phyloP scores from a whole-genome alignment of 179 eudicot species.

The Beta macrorhiza region DNA sequence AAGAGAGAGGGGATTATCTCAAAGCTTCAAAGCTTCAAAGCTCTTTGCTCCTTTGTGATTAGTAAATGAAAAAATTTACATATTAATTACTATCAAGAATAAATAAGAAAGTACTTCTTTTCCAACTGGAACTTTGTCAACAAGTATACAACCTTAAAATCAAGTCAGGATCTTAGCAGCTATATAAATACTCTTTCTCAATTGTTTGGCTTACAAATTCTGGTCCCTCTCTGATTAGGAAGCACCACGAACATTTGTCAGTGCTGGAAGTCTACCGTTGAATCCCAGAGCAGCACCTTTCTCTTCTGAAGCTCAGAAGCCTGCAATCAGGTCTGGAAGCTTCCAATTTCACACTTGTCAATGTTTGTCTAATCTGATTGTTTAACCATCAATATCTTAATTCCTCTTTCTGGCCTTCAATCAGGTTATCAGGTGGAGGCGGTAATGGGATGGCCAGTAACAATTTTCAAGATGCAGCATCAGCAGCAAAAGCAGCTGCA shows the following conservation, averaged over 20 bases:
- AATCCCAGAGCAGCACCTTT: slow-evolving; percentile 40
- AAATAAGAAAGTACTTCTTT: neutral
- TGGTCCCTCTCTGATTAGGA: slow-evolving; percentile 45
- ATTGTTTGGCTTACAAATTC: neutral
- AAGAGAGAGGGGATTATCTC: no score
- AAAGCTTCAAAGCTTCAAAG: no score
- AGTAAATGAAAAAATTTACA: no score
- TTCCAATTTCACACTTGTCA: neutral
- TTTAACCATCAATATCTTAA: neutral
- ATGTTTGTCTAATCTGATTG: neutral
- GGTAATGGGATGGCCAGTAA: slow-evolving; percentile 26
- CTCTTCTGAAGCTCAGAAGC: slow-evolving; percentile 39
- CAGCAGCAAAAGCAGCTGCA: slow-evolving; percentile 92
- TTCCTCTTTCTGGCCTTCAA: neutral
- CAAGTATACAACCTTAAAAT: neutral
- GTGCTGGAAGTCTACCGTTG: slow-evolving; percentile 70
- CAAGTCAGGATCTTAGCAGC: neutral
- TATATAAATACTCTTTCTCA: neutral
- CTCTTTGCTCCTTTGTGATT: neutral
- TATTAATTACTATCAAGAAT: neutral
- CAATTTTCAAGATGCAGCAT: slow-evolving; percentile 58
- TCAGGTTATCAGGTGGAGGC: slow-evolving; percentile 42
- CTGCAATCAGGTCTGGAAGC: slow-evolving; percentile 36
- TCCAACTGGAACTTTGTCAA: neutral
- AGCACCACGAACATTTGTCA: slow-evolving; percentile 76